Evolutionary conservation across 78 protist genomes (phyloP), one percentile per base, ranked within the genome.

Genomic region (Dictyostelium citrinum): DNA sequence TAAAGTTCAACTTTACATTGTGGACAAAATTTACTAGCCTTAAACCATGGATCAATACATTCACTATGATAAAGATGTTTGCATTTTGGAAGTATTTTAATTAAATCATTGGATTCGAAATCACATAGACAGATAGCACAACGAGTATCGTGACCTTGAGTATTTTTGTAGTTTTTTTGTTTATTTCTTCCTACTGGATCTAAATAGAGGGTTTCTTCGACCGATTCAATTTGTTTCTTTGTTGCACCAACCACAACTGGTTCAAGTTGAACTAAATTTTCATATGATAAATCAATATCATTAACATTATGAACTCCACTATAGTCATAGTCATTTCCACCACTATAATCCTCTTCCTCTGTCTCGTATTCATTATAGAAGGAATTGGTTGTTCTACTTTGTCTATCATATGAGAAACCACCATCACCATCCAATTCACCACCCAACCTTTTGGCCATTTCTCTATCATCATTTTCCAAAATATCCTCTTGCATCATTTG

Each of bases 71-170:
- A 88, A 35, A 20, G 33, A 46, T 88, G 93, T 22, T 39, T 8
- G 33, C 93, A 88, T 43, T 31, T 46, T 29, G 83, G 41, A 7
- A 88, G 58, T 78, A 67, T 78, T 46, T 88, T 88, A 29, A 88
- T 46, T 3, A 33, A 11, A 31, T 33, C 35, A 55, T 37, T 33
- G 0, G 68, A 31, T 35, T 78, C 60, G 33, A 78, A 88, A 31
- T 88, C 93, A 16, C 79, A 84, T 11, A 88, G n/a, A 49, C 93
- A 88, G 35, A 88, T 79, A 5, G 81, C 16, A 33, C 93, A 88
- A 60, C 93, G 81, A 61, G n/a, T 39, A 75, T 35, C 49, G 37
- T n/a, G 22, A 31, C 39, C 1, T 29, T 29, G 14, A 16, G 27
- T 71, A 27, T 5, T 35, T 31, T 35, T 71, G 29, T 37, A n/a